These are phyloP conservation scores for Aspergillus sclerotialis DNA, from an alignment of 2,329 filamentous ascomycete genomes.

Conservation along the genomic window DNA sequence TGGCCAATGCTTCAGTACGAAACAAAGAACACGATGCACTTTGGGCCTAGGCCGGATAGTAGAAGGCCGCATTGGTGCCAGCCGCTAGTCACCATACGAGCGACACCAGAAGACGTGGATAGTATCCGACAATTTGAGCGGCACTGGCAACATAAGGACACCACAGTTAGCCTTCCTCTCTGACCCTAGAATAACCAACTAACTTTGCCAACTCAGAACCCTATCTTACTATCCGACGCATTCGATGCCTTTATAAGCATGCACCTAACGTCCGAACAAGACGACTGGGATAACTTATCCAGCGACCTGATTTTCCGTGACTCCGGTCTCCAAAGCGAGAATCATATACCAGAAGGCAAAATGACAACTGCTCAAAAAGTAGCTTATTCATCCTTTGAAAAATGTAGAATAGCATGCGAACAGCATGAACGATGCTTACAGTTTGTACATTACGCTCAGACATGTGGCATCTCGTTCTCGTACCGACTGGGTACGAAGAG, in stretches of 20 bases:
- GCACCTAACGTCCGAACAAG: constrained; percentile 35
- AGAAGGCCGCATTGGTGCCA: constrained; percentile 46
- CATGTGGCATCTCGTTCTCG: neutral
- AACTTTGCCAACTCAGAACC: too few relatives aligned
- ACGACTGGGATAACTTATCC: constrained; percentile 50
- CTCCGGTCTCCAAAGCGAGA: constrained; percentile 9
- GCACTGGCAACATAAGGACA: constrained; percentile 29
- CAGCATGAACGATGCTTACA: constrained; percentile 27
- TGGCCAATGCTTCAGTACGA: constrained; percentile 52
- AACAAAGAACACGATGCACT: constrained; percentile 47
- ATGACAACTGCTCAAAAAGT: constrained; percentile 37
- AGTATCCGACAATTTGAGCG: constrained; percentile 49
- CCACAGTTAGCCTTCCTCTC: too few relatives aligned
- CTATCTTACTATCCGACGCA: constrained; percentile 43
- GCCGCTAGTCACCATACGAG: constrained; percentile 52
- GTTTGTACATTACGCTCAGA: constrained; percentile 11
- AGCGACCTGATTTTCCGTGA: constrained; percentile 39
- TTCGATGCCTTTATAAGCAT: constrained; percentile 45
- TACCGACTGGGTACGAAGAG: neutral
- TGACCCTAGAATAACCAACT: too few relatives aligned
- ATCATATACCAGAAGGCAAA: constrained; percentile 29
- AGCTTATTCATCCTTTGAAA: constrained; percentile 38
- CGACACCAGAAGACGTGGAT: constrained; percentile 47
- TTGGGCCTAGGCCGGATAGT: constrained; percentile 14
- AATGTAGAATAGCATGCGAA: constrained; percentile 47